Evolutionary conservation across 1,139 yeast species (phyloP), one percentile per base, ranked within the genome.

Genomic region (Blastobotrys malaysiensis): DNA sequence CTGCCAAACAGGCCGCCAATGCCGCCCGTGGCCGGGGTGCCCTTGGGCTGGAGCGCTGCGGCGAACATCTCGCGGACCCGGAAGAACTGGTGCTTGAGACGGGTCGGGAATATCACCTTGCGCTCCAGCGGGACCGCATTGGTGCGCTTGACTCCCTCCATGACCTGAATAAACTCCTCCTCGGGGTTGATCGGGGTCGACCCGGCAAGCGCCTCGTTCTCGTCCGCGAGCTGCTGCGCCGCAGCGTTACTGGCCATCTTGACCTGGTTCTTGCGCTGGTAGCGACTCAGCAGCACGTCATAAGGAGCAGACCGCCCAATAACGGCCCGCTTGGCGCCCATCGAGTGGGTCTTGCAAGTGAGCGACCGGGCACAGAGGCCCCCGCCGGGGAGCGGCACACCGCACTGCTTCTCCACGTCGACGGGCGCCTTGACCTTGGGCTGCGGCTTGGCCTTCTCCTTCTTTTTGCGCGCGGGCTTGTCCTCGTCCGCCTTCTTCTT

Each of bases 311-410:
- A 83, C 63, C 99, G 79, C 5, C 99, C 99, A 27, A 83, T 83
- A 21, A 93, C 99, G 1, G 97, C 93, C 63, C 99, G 80, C 65
- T 93, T 93, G 21, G 97, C 96, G 24, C 97, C 97, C 97, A 93
- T 91, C 0, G 97, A 88, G 70, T 93, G 99, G 0, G 98, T 90
- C 68, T 93, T 93, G 77, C 99, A 93, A 0, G 99, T 93, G 59
- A 93, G 76, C 0, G 97, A 89, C 54, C 99, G 79, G 5, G 97
- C 97, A 77, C 99, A 93, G 64, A 83, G 83, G 0, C 95, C 96
- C 9, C 98, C 98, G 59, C 86, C 86, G 0, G 97, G 90, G 57
- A 93, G 73, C 2, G 91, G 88, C 6, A 93, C 99, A 69, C 99
- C 99, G 77, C 99, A 93, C 70, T 93, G 98, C 61, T 82, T 85